Base-by-base conservation (phyloP, 2,329 filamentous ascomycete species). In the Zymoseptoria passerinii region DNA sequence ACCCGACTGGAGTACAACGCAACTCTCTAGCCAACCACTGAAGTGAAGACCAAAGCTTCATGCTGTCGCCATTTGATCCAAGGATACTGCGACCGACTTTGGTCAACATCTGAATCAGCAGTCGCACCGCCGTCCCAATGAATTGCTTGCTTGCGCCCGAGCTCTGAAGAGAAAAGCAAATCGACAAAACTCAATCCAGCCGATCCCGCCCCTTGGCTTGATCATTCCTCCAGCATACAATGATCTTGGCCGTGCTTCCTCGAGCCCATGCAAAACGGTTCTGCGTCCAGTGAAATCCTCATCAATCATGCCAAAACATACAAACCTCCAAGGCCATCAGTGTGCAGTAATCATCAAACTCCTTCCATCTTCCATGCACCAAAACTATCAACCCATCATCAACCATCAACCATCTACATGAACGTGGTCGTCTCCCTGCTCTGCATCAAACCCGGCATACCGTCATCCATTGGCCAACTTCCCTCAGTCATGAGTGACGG, bases 381-480 rank as follows among this genome's bases (percentile, higher is more conserved):
- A 44, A 16, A 44, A 16, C 5, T 16, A 13, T 44, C 35, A 7
- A 16, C 7, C 35, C 13, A 6, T 44, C 35, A 16, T 44, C 35
- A 10, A 40, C 2, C 35, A 16, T 44, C 35, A 10, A 40, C 2
- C 35, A 40, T 16, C 35, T 44, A 54, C 56, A 52, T 28, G 28
- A 64, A 64, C 10, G 58, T 65, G 9, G 63, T 62, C 29, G 55
- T 28, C 56, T 65, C 63, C n/a, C 61, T 54, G 50, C 57, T 65
- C 10, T 50, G 60, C 44, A 63, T 56, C 28, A 63, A 56, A 53
- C 54, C 57, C 48, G 50, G 57, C 27, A 59, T 51, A 7, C 59
- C 61, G 18, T 67, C 68, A 16, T 70, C 68, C 4, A 64, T 63
- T 57, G 66, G 59, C 29, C 64, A 66, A 60, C 68, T 70, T 40